Evolutionary conservation across 345 rosid genomes (phyloP).

Genomic region (Lepidium aucheri): DNA sequence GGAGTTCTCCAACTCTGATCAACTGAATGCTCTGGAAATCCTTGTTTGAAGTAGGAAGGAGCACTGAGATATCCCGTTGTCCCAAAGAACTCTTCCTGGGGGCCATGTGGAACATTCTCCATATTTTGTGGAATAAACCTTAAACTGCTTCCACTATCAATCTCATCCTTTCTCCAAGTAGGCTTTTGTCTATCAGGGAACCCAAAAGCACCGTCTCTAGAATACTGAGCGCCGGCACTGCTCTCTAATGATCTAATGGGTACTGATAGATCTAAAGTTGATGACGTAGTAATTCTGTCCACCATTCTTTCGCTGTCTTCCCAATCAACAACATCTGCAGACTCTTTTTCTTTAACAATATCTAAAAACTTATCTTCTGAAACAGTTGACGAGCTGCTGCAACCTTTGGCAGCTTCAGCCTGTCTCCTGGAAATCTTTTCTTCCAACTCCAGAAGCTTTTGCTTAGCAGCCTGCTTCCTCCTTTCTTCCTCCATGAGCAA

Average conservation of each 20-base stretch:
- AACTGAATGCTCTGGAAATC: conserved; percentile 40
- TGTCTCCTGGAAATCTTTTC: conserved; percentile 87
- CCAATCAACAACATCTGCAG: conserved; percentile 65
- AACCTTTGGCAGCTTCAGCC: conserved; percentile 44
- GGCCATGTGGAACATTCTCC: conserved; percentile 47
- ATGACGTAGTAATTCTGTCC: conserved; percentile 77
- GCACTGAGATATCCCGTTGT: conserved; percentile 44
- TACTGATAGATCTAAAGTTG: conserved; percentile 57
- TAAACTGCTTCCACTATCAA: conserved; percentile 54
- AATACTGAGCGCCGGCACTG: conserved; percentile 36
- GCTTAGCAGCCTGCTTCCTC: conserved; percentile 92
- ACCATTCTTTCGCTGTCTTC: conserved; percentile 88
- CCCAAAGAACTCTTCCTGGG: conserved; percentile 57
- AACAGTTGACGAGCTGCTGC: conserved; percentile 36
- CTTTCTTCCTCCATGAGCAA: conserved; percentile 88
- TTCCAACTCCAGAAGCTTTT: conserved; percentile 90
- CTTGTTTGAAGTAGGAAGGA: conserved; percentile 44
- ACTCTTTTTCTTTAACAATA: conserved; percentile 39
- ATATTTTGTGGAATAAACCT: conserved; percentile 38
- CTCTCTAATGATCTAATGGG: conserved; percentile 48
- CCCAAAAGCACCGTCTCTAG: conserved; percentile 50
- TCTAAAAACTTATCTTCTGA: conserved; percentile 45
- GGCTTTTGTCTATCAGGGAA: conserved; percentile 53
- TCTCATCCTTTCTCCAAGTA: conserved; percentile 70
- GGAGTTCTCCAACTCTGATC: conserved; percentile 77